Evolutionary conservation across 345 rosid species (phyloP).

Genomic region (Bruguiera gymnorhiza): DNA sequence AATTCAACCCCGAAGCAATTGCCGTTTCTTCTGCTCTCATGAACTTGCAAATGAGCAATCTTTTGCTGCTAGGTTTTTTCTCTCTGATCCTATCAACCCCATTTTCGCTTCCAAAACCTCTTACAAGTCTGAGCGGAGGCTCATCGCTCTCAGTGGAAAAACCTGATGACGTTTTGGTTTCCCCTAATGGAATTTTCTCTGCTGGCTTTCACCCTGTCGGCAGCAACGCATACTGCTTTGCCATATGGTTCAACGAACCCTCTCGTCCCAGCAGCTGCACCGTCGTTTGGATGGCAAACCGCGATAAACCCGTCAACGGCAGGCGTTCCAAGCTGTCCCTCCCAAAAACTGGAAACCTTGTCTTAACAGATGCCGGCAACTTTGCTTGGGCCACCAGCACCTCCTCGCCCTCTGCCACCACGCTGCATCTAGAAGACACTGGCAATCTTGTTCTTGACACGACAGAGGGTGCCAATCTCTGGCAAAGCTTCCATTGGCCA

Average conservation of each 20-base stretch:
- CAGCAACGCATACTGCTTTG: too few species aligned
- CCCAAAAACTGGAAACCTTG: conserved; percentile 8
- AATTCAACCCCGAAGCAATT: too few species aligned
- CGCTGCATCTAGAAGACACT: neutral
- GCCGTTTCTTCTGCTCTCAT: too few species aligned
- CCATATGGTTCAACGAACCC: too few species aligned
- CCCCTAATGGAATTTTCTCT: too few species aligned
- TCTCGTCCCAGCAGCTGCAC: too few species aligned
- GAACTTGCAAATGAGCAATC: too few species aligned
- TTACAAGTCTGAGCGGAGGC: conserved; percentile 13
- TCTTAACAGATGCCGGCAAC: conserved; percentile 23
- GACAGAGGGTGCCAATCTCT: neutral
- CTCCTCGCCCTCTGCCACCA: neutral
- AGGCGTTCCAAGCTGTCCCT: conserved; percentile 21
- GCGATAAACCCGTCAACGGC: conserved; percentile 30
- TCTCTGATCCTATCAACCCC: neutral
- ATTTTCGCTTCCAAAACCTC: neutral
- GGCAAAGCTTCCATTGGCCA: conserved; percentile 6
- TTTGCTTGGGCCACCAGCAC: conserved; percentile 4
- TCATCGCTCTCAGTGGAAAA: conserved; percentile 31
- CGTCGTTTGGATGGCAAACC: conserved; percentile 19
- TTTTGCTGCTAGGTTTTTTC: neutral
- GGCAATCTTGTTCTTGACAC: conserved; percentile 6
- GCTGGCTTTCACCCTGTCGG: too few species aligned
- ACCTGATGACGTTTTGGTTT: conserved; percentile 8